phyloP scores from a whole-genome alignment of 2,329 filamentous ascomycete genomes.

The Lachnellula cervina region DNA sequence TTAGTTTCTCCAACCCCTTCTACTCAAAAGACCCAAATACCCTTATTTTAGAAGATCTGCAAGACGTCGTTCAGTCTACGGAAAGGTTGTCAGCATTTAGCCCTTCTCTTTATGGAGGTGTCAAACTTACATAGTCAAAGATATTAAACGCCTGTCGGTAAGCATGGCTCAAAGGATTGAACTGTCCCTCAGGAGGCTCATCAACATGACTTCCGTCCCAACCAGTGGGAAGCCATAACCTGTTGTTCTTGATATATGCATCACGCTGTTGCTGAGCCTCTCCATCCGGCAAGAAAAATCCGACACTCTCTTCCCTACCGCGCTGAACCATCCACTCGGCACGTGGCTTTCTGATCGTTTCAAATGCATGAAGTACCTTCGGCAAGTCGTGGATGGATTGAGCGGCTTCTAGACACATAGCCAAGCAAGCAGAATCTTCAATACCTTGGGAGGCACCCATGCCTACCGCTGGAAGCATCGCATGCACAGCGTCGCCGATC shows the following conservation, averaged over 20 bases:
- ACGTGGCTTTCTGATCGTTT: conserved; percentile 2
- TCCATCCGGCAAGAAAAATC: not conserved
- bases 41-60: no score
- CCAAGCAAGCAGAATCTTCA: conserved; percentile 2
- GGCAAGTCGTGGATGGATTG: not conserved
- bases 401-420: not conserved
- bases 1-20: no score
- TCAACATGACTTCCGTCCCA: conserved; percentile 4
- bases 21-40: no score
- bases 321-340: not conserved
- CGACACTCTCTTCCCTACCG: not conserved
- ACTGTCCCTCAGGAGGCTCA: not conserved
- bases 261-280: not conserved
- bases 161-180: not conserved
- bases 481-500: not conserved
- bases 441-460: not conserved
- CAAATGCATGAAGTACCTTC: not conserved
- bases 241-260: not conserved
- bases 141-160: not conserved
- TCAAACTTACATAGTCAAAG: conserved; percentile 1
- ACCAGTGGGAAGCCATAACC: not conserved
- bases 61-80: no score
- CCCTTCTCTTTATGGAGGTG: no score
- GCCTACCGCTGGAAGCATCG: not conserved
- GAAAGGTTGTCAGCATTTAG: no score